These are phyloP conservation scores for Deinandra increscens DNA, from an alignment of 129 eudicot genomes.

Conservation along the genomic window DNA sequence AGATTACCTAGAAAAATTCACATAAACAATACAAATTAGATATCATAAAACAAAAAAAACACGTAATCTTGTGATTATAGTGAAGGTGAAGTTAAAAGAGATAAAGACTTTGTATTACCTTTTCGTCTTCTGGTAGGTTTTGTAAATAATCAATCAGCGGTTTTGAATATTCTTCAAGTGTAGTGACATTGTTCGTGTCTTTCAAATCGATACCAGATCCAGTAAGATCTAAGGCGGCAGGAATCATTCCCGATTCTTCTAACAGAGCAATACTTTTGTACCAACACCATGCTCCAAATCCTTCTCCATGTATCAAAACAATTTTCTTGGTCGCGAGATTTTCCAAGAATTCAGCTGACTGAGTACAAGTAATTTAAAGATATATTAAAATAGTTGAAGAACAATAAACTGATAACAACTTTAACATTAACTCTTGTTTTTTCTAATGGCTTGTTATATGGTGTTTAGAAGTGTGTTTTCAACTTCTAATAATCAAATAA, in stretches of 20 bases:
- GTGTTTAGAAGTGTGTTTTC: not conserved
- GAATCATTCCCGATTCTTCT: conserved; percentile 83
- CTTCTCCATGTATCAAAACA: conserved; percentile 94
- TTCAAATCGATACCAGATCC: conserved; percentile 93
- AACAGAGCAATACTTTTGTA: conserved; percentile 84
- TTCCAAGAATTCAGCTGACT: conserved; percentile 78
- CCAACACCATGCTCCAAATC: conserved; percentile 99
- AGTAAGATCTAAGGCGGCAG: conserved; percentile 79
- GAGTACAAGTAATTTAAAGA: conserved; percentile 5
- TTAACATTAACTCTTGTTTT: not conserved
- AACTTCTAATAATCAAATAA: not conserved
- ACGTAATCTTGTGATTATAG: not conserved
- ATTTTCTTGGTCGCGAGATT: conserved; percentile 67
- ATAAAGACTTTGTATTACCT: conserved; percentile 40
- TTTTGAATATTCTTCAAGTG: conserved; percentile 77
- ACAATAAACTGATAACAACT: conserved; percentile 13
- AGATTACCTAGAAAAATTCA: conserved; percentile 58
- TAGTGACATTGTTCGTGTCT: conserved; percentile 61
- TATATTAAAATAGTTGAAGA: conserved; percentile 13
- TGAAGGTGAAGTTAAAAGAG: not conserved
- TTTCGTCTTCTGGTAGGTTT: conserved; percentile 69
- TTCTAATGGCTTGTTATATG: not conserved
- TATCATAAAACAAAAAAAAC: not conserved
- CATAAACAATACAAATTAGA: not conserved
- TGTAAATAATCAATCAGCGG: conserved; percentile 70